A percentile compares a stretch with the other conserved stretches of the same genome.
Conservation (phyloP, 1,284 basidiomycete genomes). For the Leccinum pachyderme region DNA sequence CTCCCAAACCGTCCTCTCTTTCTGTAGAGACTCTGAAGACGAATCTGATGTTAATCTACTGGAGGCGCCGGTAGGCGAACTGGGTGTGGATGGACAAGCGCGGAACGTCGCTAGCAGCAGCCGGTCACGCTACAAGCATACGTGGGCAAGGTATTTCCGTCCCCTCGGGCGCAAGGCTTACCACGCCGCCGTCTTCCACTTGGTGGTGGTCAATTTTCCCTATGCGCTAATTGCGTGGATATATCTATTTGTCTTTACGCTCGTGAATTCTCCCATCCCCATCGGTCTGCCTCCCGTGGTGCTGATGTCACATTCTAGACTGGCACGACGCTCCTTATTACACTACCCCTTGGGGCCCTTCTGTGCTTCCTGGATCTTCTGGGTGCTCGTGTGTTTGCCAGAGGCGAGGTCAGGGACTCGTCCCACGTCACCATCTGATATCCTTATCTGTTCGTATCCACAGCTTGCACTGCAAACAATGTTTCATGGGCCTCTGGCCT, state of each 20-base stretch:
- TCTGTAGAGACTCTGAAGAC: constrained; percentile 50
- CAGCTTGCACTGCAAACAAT: constrained; percentile 64
- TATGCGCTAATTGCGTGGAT: constrained; percentile 70
- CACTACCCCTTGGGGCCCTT: constrained; percentile 71
- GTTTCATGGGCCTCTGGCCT: constrained; percentile 66
- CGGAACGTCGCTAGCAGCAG: constrained; percentile 12
- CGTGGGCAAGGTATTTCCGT: constrained; percentile 59
- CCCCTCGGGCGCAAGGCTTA: constrained; percentile 56
- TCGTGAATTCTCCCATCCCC: constrained; percentile 43
- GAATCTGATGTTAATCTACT: constrained; percentile 41
- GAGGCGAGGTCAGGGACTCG: constrained; percentile 55
- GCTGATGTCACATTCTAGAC: constrained; percentile 42
- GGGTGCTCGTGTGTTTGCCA: constrained; percentile 65
- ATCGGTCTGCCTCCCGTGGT: constrained; percentile 1
- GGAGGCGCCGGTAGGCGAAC: constrained; percentile 29
- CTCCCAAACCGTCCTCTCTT: constrained; percentile 61
- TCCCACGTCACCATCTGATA: background rate
- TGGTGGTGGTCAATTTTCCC: constrained; percentile 71
- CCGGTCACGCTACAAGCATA: constrained; percentile 30
- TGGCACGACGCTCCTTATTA: constrained; percentile 72
- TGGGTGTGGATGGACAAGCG: constrained; percentile 14
- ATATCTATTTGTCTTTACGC: constrained; percentile 73
- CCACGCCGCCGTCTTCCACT: constrained; percentile 62
- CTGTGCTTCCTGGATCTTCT: constrained; percentile 74
- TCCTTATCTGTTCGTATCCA: constrained; percentile 12